phyloP scores from a whole-genome alignment of 768 basidiomycete species.

The Pisolithus orientalis region DNA sequence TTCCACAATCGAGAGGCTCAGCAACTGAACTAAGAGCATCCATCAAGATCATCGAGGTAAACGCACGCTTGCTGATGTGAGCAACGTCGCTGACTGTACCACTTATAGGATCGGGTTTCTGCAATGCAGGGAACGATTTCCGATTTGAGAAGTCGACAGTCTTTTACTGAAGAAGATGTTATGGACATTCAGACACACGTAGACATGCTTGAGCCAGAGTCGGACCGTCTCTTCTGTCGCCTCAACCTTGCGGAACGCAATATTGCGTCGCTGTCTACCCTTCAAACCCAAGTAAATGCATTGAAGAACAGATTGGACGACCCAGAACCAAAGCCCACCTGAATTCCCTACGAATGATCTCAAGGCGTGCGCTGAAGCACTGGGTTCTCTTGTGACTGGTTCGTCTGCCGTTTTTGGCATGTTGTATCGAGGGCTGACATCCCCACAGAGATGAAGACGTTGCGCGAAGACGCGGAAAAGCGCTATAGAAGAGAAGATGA shows the following conservation, averaged over 20 bases:
- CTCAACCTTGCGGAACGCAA: conserved; percentile 24
- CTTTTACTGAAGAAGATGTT: conserved; percentile 24
- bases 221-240: conserved; percentile 23
- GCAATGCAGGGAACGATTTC: conserved; percentile 15
- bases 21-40: conserved; percentile 16
- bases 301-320: conserved; percentile 18
- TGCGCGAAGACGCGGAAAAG: conserved; percentile 37
- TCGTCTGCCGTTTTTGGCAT: conserved; percentile 5
- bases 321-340: conserved; percentile 1
- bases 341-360: conserved; percentile 17
- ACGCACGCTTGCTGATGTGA: not conserved
- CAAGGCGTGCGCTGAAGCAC: conserved; percentile 26
- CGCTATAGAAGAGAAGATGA: conserved; percentile 43
- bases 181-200: conserved; percentile 31
- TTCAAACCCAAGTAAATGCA: conserved; percentile 19
- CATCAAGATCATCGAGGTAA: conserved; percentile 18
- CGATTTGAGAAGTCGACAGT: conserved; percentile 19
- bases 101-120: conserved; percentile 18
- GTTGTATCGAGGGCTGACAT: not conserved
- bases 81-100: not conserved
- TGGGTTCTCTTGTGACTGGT: conserved; percentile 41
- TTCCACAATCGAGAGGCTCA: conserved; percentile 13
- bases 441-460: conserved; percentile 37
- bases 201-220: conserved; percentile 32
- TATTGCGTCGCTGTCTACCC: conserved; percentile 22